Evolutionary conservation across 2,329 filamentous ascomycete genomes (phyloP).

Genomic region (Neonectria hederae): DNA sequence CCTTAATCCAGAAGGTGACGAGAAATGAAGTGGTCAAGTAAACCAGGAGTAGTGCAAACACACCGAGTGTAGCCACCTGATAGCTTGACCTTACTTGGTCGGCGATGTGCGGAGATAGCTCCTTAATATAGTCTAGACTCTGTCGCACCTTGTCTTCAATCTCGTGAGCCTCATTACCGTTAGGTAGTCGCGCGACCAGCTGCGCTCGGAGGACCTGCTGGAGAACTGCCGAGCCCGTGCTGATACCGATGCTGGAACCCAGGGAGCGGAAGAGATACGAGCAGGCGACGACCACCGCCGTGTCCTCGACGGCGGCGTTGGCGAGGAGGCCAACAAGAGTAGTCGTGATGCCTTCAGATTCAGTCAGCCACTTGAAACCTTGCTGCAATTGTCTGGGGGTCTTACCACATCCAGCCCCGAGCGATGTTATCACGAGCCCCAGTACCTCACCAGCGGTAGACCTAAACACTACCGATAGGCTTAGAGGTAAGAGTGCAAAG

Average conservation of each 20-base stretch:
- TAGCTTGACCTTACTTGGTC: constrained; percentile 73
- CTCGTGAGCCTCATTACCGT: constrained; percentile 66
- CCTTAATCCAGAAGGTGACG: constrained; percentile 62
- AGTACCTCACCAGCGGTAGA: constrained; percentile 63
- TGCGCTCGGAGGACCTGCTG: constrained; percentile 72
- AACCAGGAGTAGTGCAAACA: constrained; percentile 51
- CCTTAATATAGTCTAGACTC: constrained; percentile 74
- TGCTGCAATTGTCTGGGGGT: not conserved
- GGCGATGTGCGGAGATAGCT: constrained; percentile 68
- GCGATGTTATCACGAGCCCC: constrained; percentile 62
- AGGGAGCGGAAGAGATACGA: constrained; percentile 83
- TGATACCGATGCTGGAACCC: constrained; percentile 79
- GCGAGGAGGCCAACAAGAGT: constrained; percentile 77
- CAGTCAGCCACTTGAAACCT: not conserved
- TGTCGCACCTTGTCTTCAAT: constrained; percentile 76
- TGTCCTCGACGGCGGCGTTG: constrained; percentile 72
- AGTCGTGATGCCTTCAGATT: constrained; percentile 69
- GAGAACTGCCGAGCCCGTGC: constrained; percentile 75
- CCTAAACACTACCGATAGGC: constrained; percentile 60
- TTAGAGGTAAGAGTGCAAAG: constrained; percentile 63
- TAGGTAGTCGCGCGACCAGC: constrained; percentile 62
- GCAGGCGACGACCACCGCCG: constrained; percentile 80
- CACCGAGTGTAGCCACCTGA: constrained; percentile 55
- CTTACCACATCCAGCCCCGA: constrained; percentile 52
- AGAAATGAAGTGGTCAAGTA: constrained; percentile 52